Evolutionary conservation across 192 early-diverging fungal species (phyloP).

Genomic region (Paraglomus occultum): DNA sequence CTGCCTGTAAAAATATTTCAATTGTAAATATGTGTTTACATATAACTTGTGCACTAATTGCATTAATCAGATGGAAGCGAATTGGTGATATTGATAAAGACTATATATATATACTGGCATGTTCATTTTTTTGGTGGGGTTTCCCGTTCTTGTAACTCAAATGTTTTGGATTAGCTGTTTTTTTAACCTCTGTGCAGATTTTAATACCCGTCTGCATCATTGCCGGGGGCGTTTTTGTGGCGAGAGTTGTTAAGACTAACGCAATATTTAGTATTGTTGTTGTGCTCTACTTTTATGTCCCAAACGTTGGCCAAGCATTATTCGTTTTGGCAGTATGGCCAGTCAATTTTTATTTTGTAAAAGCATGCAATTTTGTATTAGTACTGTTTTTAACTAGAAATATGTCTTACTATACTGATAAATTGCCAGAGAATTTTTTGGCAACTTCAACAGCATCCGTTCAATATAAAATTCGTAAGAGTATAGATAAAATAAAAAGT

Average conservation of each 20-base stretch:
- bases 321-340: neutral
- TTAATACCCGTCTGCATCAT: too few relatives aligned
- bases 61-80: neutral
- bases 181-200: too few relatives aligned
- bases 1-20: conserved; percentile 27
- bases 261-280: neutral
- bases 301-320: conserved; percentile 3
- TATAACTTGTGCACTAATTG: conserved; percentile 1
- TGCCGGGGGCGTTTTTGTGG: too few relatives aligned
- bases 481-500: too few relatives aligned
- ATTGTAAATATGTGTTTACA: conserved; percentile 27
- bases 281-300: neutral
- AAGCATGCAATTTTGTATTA: conserved; percentile 14
- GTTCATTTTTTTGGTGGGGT: neutral
- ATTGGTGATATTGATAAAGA: too few relatives aligned
- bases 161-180: conserved; percentile 6
- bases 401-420: neutral
- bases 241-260: too few relatives aligned
- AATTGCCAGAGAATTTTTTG: neutral
- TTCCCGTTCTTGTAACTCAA: neutral
- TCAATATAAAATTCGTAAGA: neutral
- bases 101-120: too few relatives aligned
- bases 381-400: conserved; percentile 16
- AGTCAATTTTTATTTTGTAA: conserved; percentile 19
- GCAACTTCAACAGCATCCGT: conserved; percentile 1